phyloP scores from a whole-genome alignment of 2,329 filamentous ascomycete species.

The Geosmithia putterillii region DNA sequence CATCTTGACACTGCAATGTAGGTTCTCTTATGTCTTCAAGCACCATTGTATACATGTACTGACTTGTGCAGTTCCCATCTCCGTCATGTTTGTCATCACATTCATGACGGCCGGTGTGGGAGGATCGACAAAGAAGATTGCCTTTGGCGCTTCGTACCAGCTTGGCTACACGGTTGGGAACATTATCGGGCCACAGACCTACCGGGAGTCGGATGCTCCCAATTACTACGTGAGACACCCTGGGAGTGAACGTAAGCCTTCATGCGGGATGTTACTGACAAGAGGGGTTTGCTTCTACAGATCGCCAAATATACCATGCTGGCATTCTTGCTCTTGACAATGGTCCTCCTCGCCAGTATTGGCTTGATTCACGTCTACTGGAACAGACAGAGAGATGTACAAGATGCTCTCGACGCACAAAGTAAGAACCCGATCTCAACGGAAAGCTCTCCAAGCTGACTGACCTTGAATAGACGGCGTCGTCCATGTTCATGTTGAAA shows the following conservation, averaged over 20 bases:
- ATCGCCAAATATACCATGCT: conserved; percentile 5
- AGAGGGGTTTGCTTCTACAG: neutral
- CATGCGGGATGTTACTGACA: neutral
- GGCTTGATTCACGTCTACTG: conserved; percentile 2
- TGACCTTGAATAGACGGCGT: neutral
- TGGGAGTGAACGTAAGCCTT: neutral
- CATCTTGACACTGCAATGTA: conserved; percentile 3
- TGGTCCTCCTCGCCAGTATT: conserved; percentile 1
- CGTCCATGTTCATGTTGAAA: neutral
- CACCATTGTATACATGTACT: neutral
- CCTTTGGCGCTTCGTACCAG: conserved; percentile 3
- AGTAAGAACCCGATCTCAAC: neutral
- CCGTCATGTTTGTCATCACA: conserved; percentile 3
- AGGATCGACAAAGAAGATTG: conserved; percentile 4
- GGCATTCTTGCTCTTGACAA: conserved; percentile 1
- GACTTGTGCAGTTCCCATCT: conserved; percentile 2
- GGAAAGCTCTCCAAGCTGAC: no score
- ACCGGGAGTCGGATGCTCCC: conserved; percentile 2
- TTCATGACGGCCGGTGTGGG: conserved; percentile 4
- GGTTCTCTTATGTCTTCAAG: neutral
- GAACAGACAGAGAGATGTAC: conserved; percentile 1
- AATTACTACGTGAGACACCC: conserved; percentile 3
- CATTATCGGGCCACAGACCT: conserved; percentile 5
- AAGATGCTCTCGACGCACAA: neutral
- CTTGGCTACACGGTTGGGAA: conserved; percentile 4